phyloP scores from a whole-genome alignment of 108 stramenopile species.

The Cyclotella sp. region DNA sequence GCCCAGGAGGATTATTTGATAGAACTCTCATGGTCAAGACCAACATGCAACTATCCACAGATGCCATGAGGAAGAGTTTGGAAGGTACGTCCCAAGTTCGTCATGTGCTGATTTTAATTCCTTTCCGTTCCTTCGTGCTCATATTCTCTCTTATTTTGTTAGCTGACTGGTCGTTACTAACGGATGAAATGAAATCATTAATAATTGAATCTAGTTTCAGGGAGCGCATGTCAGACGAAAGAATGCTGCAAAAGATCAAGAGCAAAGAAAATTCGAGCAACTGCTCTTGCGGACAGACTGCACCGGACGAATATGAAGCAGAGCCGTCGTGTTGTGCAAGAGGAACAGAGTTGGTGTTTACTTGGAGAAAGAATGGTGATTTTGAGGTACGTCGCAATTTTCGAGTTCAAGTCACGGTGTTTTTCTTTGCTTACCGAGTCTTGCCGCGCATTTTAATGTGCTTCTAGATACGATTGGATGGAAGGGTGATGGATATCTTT shows the following conservation, averaged over 20 bases:
- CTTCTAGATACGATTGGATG: constrained; percentile 71
- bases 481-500: constrained; percentile 81
- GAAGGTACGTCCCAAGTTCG: constrained; percentile 18
- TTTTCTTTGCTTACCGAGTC: neutral
- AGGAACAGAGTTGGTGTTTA: constrained; percentile 87
- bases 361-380: constrained; percentile 84
- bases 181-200: constrained; percentile 74
- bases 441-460: neutral
- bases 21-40: constrained; percentile 82
- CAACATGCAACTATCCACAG: constrained; percentile 87
- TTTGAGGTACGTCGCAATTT: constrained; percentile 62
- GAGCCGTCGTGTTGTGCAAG: constrained; percentile 84
- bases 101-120: neutral
- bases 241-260: constrained; percentile 68
- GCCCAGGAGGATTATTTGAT: constrained; percentile 68
- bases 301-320: constrained; percentile 75
- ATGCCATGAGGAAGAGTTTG: constrained; percentile 83
- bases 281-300: constrained; percentile 85
- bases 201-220: constrained; percentile 80
- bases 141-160: neutral
- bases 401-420: neutral
- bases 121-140: neutral
- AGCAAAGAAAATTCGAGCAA: constrained; percentile 73
- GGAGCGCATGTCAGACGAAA: constrained; percentile 71
- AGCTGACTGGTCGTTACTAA: constrained; percentile 88